A percentile compares a stretch with the other conserved stretches of the same genome.
Conservation (phyloP, 495 filamentous ascomycete species). For the Xylaria bambusicola region DNA sequence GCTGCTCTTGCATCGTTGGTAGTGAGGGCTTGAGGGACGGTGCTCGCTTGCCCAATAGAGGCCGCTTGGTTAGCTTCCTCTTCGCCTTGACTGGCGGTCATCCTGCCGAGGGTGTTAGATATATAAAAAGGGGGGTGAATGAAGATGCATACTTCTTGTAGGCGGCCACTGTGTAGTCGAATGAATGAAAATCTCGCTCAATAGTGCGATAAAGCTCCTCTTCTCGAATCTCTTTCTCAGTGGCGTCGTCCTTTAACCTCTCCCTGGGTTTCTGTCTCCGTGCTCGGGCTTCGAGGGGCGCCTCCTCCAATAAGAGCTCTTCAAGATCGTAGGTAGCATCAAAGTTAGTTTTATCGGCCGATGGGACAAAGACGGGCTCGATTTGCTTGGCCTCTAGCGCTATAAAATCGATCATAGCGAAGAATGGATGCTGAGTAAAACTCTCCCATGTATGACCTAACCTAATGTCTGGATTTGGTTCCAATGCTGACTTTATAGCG, state of each 20-base stretch:
- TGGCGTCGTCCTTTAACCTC: slow-evolving; percentile 88
- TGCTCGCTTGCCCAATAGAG: slow-evolving; percentile 21
- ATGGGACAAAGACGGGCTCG: slow-evolving; percentile 87
- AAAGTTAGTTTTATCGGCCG: slow-evolving; percentile 97
- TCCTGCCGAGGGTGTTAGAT: slow-evolving; percentile 20
- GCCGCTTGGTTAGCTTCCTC: not conserved
- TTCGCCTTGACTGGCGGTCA: slow-evolving; percentile 21
- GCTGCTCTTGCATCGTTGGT: slow-evolving; percentile 42
- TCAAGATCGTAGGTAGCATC: slow-evolving; percentile 98
- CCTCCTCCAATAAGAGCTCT: slow-evolving; percentile 91
- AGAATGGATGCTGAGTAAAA: slow-evolving; percentile 87
- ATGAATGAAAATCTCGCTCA: slow-evolving; percentile 91
- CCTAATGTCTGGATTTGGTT: slow-evolving; percentile 74
- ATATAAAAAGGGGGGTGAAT: not conserved
- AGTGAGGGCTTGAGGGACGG: slow-evolving; percentile 42
- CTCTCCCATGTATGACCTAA: slow-evolving; percentile 81
- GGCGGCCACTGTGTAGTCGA: slow-evolving; percentile 83
- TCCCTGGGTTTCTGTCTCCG: slow-evolving; percentile 92
- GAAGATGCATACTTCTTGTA: slow-evolving; percentile 58
- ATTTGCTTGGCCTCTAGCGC: slow-evolving; percentile 86
- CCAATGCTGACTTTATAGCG: slow-evolving; percentile 78
- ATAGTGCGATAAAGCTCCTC: slow-evolving; percentile 94
- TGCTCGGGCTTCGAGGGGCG: slow-evolving; percentile 88
- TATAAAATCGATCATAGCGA: slow-evolving; percentile 80
- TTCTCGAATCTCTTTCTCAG: slow-evolving; percentile 90